A percentile compares a stretch with the other conserved stretches of the same genome.
Evolutionary conservation across 139 green algal genomes (phyloP).

Genomic region (Microglena sp.): DNA sequence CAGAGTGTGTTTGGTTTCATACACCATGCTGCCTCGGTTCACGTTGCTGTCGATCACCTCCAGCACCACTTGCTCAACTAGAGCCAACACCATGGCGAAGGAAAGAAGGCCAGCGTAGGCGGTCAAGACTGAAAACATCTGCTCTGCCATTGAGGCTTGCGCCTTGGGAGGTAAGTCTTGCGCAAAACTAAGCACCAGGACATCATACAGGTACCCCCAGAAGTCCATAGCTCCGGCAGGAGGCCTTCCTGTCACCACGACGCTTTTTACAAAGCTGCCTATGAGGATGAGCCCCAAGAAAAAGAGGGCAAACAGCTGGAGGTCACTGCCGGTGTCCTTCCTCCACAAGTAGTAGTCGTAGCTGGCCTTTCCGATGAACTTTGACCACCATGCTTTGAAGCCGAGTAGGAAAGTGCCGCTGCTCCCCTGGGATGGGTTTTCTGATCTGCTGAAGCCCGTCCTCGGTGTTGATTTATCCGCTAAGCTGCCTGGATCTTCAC

Average conservation of each 20-base stretch:
- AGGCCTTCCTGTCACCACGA: background rate
- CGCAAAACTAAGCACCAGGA: background rate
- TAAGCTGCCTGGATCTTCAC: no score
- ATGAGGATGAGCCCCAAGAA: background rate
- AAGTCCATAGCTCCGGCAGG: background rate
- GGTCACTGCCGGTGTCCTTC: background rate
- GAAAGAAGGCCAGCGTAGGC: conserved; percentile 33
- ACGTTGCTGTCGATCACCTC: conserved; percentile 41
- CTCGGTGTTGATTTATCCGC: no score
- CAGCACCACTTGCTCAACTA: conserved; percentile 39
- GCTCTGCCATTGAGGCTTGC: background rate
- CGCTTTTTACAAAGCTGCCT: background rate
- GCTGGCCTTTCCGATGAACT: no score
- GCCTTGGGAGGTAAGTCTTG: background rate
- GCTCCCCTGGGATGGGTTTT: no score
- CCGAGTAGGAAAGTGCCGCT: no score
- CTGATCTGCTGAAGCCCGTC: no score
- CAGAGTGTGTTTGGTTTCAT: conserved; percentile 31
- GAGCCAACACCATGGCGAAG: conserved; percentile 58
- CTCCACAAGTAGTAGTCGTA: background rate
- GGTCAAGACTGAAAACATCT: conserved; percentile 23
- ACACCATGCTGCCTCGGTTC: conserved; percentile 35
- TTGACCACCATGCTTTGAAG: no score
- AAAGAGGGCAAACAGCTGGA: background rate
- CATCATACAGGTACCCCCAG: background rate